Evolutionary conservation across 2,329 filamentous ascomycete genomes (phyloP).

Genomic region (Verticillium isaacii): DNA sequence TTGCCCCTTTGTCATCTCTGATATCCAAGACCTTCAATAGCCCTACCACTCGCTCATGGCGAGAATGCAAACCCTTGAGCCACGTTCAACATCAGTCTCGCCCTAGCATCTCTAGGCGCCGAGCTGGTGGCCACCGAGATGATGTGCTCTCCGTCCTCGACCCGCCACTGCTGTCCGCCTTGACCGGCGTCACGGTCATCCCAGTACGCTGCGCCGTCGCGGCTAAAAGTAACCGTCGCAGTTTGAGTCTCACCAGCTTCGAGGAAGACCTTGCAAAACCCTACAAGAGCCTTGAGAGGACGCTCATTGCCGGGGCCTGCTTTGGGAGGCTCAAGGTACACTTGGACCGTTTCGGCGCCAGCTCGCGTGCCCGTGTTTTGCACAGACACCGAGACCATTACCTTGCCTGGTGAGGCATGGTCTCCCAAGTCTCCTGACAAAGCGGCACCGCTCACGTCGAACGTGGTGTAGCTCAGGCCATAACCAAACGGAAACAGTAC

Average conservation of each 20-base stretch:
- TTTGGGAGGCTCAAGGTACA: constrained; percentile 60
- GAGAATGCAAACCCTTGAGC: neutral
- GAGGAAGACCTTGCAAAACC: constrained; percentile 61
- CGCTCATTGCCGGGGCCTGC: constrained; percentile 47
- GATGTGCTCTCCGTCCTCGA: constrained; percentile 1
- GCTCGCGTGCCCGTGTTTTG: constrained; percentile 50
- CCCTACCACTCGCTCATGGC: no score
- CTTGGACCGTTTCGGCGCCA: constrained; percentile 62
- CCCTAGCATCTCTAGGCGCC: constrained; percentile 16
- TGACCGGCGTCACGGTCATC: neutral
- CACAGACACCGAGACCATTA: constrained; percentile 43
- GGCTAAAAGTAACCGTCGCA: neutral
- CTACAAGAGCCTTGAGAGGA: constrained; percentile 66
- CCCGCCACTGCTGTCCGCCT: neutral
- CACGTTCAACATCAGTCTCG: constrained; percentile 11
- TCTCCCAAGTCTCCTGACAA: constrained; percentile 32
- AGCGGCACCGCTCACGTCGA: constrained; percentile 56
- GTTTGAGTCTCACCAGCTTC: constrained; percentile 44
- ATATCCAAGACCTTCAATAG: no score
- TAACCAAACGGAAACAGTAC: constrained; percentile 70
- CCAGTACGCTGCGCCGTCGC: neutral
- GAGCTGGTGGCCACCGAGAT: constrained; percentile 1
- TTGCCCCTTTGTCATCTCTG: no score
- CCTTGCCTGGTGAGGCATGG: constrained; percentile 30
- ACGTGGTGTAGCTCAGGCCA: constrained; percentile 68